phyloP scores from a whole-genome alignment of 208 protist genomes.

The Trypanosoma platydactyli region DNA sequence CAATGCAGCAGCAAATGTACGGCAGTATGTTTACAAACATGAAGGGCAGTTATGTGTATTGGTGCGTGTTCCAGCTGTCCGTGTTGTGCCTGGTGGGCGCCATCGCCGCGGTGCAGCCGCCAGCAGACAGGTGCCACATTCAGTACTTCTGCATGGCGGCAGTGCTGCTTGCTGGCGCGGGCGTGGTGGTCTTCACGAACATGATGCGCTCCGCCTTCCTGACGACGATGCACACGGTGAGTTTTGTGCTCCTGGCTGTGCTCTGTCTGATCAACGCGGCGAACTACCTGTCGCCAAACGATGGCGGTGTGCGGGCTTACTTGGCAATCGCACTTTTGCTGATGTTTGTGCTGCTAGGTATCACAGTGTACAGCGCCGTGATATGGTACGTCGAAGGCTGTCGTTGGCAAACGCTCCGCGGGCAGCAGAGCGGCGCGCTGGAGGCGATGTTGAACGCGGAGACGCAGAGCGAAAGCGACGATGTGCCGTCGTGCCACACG shows the following conservation, averaged over 20 bases:
- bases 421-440: too few species aligned
- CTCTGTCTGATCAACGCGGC: conserved; percentile 12
- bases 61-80: conserved; percentile 15
- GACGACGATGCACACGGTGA: conserved; percentile 4
- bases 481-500: too few species aligned
- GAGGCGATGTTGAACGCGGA: too few species aligned
- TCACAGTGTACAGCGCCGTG: neutral
- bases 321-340: conserved; percentile 9
- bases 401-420: conserved; percentile 1
- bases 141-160: conserved; percentile 14
- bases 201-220: conserved; percentile 18
- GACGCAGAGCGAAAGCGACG: too few species aligned
- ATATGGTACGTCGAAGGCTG: neutral
- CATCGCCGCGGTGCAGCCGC: neutral
- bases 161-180: neutral
- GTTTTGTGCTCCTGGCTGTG: neutral
- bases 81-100: conserved; percentile 7
- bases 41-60: conserved; percentile 11
- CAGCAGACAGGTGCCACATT: conserved; percentile 9
- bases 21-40: conserved; percentile 10
- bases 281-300: neutral
- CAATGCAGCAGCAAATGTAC: conserved; percentile 13
- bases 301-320: neutral
- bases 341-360: conserved; percentile 5
- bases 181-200: conserved; percentile 5